Evolutionary conservation across 148 eudicot genomes (phyloP).

Genomic region (Vaccinium myrtillus): DNA sequence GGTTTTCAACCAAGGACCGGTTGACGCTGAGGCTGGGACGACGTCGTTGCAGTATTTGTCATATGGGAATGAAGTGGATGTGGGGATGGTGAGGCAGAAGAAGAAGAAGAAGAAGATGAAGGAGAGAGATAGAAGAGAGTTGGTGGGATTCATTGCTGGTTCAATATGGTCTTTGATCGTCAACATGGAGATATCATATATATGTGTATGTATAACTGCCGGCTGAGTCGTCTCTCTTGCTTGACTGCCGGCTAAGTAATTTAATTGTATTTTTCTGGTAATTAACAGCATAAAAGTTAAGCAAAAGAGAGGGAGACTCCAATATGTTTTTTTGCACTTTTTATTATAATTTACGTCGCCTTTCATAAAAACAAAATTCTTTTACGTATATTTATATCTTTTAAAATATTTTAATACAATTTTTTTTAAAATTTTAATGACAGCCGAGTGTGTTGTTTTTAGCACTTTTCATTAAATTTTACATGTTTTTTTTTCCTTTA

Average conservation of each 20-base stretch:
- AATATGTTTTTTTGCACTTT: no score
- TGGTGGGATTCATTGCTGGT: conserved; percentile 2
- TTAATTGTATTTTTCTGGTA: no score
- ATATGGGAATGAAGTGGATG: conserved; percentile 33
- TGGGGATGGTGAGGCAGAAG: not conserved
- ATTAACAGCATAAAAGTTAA: no score
- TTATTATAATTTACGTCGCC: no score
- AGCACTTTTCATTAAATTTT: no score
- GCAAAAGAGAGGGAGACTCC: no score
- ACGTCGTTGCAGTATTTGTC: conserved; percentile 45
- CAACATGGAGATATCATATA: not conserved
- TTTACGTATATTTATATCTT: no score
- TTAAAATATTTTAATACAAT: no score
- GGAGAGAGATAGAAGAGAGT: conserved; percentile 16
- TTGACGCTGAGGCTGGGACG: conserved; percentile 33
- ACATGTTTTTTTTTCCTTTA: no score
- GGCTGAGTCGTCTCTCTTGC: not conserved
- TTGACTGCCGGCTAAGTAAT: not conserved
- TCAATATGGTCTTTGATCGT: not conserved
- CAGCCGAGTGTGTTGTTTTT: no score
- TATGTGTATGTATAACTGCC: not conserved
- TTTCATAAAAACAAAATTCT: no score
- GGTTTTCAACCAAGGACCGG: not conserved
- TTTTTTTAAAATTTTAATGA: no score
- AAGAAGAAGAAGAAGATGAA: conserved; percentile 8